phyloP scores from a whole-genome alignment of 768 basidiomycete species.

The Infundibulicybe gibba region DNA sequence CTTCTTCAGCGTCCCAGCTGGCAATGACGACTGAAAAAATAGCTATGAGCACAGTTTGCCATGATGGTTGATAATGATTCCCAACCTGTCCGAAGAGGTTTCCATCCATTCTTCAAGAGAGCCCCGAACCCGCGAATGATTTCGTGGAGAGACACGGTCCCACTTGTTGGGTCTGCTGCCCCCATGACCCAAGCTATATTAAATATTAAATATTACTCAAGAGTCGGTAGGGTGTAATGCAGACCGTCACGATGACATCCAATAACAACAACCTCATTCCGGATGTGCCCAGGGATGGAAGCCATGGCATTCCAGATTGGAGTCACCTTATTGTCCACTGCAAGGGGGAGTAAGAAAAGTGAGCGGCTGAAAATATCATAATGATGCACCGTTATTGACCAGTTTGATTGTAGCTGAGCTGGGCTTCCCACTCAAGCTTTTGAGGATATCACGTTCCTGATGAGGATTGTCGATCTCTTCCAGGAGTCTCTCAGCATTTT shows the following conservation, averaged over 20 bases:
- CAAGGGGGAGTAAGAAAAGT: not conserved
- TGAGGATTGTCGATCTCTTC: conserved; percentile 43
- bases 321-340: conserved; percentile 74
- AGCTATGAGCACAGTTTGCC: not conserved
- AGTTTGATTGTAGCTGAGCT: conserved; percentile 46
- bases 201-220: not conserved
- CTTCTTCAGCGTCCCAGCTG: conserved; percentile 76
- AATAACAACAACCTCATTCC: conserved; percentile 81
- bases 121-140: conserved; percentile 71
- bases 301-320: conserved; percentile 92
- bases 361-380: too few relatives aligned
- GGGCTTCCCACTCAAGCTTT: conserved; percentile 41
- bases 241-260: conserved; percentile 88
- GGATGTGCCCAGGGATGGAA: conserved; percentile 77
- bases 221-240: conserved; percentile 8
- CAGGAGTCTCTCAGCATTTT: conserved; percentile 71
- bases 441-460: conserved; percentile 19
- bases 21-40: conserved; percentile 50
- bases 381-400: conserved; percentile 48
- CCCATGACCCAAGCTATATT: conserved; percentile 70
- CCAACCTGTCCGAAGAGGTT: conserved; percentile 61
- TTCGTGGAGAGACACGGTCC: conserved; percentile 77
- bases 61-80: not conserved
- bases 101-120: conserved; percentile 74
- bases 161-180: conserved; percentile 75